phyloP scores from a whole-genome alignment of 768 basidiomycete genomes.

The Crepidotus variabilis region DNA sequence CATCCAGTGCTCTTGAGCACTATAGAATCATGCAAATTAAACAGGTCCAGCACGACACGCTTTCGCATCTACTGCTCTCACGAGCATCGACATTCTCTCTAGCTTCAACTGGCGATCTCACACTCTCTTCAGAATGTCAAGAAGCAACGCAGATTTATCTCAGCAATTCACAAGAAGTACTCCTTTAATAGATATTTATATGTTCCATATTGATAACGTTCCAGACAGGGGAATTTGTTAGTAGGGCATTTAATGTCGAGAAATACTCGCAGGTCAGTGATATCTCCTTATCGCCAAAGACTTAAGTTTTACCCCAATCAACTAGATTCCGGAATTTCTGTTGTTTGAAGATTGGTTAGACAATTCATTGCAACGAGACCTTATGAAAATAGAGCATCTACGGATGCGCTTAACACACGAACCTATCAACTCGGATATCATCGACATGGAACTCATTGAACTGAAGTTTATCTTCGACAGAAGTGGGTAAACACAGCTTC shows the following conservation, averaged over 20 bases:
- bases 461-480: slow-evolving; percentile 81
- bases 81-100: slow-evolving; percentile 78
- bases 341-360: slow-evolving; percentile 77
- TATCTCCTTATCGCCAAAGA: background rate
- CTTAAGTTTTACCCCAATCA: background rate
- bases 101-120: slow-evolving; percentile 72
- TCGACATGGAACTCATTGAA: slow-evolving; percentile 82
- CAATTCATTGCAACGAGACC: slow-evolving; percentile 80
- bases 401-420: slow-evolving; percentile 82
- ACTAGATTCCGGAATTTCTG: slow-evolving; percentile 80
- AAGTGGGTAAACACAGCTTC: slow-evolving; percentile 34
- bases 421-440: slow-evolving; percentile 59
- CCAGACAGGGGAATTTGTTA: slow-evolving; percentile 76
- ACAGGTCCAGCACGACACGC: slow-evolving; percentile 85
- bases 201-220: no score
- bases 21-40: slow-evolving; percentile 77
- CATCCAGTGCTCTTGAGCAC: slow-evolving; percentile 71
- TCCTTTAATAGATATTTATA: no score
- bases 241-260: slow-evolving; percentile 73
- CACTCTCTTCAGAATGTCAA: slow-evolving; percentile 69
- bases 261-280: slow-evolving; percentile 73
- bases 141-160: slow-evolving; percentile 81
- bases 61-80: slow-evolving; percentile 79
- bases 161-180: slow-evolving; percentile 71
- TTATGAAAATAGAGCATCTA: slow-evolving; percentile 79